Evolutionary conservation across 805 yeast genomes (phyloP), one percentile per base, ranked within the genome.

Genomic region (Zygosaccharomyces kombuchaensis): DNA sequence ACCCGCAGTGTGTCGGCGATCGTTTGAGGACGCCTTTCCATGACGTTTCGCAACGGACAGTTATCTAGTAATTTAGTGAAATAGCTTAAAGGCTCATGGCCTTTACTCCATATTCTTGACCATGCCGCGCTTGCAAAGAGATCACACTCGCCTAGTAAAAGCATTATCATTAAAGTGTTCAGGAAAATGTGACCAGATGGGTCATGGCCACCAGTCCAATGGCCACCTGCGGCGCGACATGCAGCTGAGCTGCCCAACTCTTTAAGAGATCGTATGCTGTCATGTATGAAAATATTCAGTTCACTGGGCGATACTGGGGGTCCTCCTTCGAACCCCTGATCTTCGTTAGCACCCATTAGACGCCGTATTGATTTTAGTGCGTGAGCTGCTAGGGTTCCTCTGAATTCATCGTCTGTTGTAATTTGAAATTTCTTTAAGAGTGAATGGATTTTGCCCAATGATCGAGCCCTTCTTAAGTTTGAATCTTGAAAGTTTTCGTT

Each of bases 181-280:
- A 93, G 63, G 56, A 90, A 93, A 1, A 87, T 83, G 61, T 93
- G 99, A 0, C 99, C 99, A 50, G 91, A 83, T 4, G 98, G 96
- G 68, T 93, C 99, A 60, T 88, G 96, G 0, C 99, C 99, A 0
- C 96, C 88, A 6, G 54, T 50, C 93, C 91, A 85, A 12, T 57
- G 47, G 0, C 98, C 84, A 41, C 81, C 88, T 58, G 76, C 23
- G 49, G 60, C 42, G 62, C 93, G 65, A 62, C 93, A 77, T 1
- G 62, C 54, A 1, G 70, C 62, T 0, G 65, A 60, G n/a, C 54
- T 50, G 37, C 44, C 41, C 9, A 46, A 79, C 68, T 13, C 70
- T 55, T 36, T 43, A 36, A 47, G 36, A 10, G 48, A 39, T 32
- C 42, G 49, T 17, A 56, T 40, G 19, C 48, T 37, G 23, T 50